These are phyloP conservation scores for Rhynchospora tenuis DNA, from an alignment of 176 grass and related monocot species.

Conservation along the genomic window DNA sequence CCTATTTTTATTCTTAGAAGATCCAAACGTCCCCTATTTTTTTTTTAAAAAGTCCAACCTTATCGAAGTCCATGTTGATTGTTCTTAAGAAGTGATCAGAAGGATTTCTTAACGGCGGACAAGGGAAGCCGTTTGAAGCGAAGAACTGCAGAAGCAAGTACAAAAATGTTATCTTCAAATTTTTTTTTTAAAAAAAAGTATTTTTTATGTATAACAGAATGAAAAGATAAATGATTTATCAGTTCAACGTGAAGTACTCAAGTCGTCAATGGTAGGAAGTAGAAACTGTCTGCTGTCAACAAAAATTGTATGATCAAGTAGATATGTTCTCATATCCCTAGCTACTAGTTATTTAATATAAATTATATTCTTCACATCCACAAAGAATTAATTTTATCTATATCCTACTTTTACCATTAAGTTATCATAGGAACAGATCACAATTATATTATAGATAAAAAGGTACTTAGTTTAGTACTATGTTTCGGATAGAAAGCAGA, in stretches of 20 bases:
- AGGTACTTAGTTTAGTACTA: background rate
- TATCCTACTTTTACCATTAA: background rate
- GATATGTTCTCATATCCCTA: background rate
- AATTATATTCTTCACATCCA: background rate
- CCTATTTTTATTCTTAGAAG: too few species aligned
- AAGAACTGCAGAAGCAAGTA: slow-evolving; percentile 51
- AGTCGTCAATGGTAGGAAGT: too few species aligned
- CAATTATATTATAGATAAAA: background rate
- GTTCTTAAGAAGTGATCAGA: slow-evolving; percentile 88
- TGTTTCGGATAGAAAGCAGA: background rate
- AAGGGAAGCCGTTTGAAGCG: slow-evolving; percentile 56
- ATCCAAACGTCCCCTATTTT: too few species aligned
- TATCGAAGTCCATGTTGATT: slow-evolving; percentile 92
- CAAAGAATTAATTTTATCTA: background rate
- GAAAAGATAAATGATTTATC: background rate
- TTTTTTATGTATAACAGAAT: background rate
- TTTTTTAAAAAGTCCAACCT: slow-evolving; percentile 27
- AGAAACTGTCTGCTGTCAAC: too few species aligned
- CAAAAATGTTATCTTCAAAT: background rate
- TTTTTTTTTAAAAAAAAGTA: background rate
- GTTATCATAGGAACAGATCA: background rate
- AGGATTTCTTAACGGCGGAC: slow-evolving; percentile 77
- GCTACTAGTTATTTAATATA: background rate
- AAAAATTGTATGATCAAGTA: background rate
- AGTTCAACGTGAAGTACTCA: too few species aligned